Evolutionary conservation across 179 eudicot genomes (phyloP).

Genomic region (Silene coronaria): DNA sequence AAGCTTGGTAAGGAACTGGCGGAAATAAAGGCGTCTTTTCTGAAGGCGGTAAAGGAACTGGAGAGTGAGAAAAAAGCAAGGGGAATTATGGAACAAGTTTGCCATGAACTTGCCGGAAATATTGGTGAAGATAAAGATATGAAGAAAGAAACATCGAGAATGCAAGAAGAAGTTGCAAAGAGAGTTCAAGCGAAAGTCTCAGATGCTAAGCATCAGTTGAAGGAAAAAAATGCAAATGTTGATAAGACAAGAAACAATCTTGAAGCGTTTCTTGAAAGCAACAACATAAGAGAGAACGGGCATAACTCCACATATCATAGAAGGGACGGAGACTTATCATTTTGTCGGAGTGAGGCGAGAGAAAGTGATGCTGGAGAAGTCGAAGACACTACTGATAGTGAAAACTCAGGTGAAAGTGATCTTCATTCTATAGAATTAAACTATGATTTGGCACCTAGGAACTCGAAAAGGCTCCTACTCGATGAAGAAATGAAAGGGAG

Average conservation of each 20-base stretch:
- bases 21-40: constrained; percentile 25
- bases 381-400: constrained; percentile 40
- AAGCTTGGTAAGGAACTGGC: constrained; percentile 78
- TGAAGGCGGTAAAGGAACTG: constrained; percentile 11
- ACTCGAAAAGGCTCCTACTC: constrained; percentile 20
- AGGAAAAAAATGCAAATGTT: constrained; percentile 58
- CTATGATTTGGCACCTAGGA: constrained; percentile 25
- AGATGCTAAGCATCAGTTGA: constrained; percentile 58
- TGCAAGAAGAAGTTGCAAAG: constrained; percentile 51
- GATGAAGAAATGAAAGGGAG: constrained; percentile 41
- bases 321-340: constrained; percentile 7
- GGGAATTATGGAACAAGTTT: constrained; percentile 57
- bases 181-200: constrained; percentile 58
- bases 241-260: constrained; percentile 52
- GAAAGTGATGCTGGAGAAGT: constrained; percentile 50
- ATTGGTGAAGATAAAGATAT: constrained; percentile 55
- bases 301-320: constrained; percentile 8
- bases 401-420: constrained; percentile 56
- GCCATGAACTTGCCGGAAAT: constrained; percentile 62
- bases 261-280: constrained; percentile 7
- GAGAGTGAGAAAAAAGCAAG: constrained; percentile 38
- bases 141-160: constrained; percentile 46
- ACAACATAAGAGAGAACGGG: background rate
- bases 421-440: constrained; percentile 62
- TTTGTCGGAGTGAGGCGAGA: constrained; percentile 11